A percentile compares a stretch with the other conserved stretches of the same genome.
phyloP scores from a whole-genome alignment of 2,329 filamentous ascomycete genomes.

The Hymenoscyphus albidus region DNA sequence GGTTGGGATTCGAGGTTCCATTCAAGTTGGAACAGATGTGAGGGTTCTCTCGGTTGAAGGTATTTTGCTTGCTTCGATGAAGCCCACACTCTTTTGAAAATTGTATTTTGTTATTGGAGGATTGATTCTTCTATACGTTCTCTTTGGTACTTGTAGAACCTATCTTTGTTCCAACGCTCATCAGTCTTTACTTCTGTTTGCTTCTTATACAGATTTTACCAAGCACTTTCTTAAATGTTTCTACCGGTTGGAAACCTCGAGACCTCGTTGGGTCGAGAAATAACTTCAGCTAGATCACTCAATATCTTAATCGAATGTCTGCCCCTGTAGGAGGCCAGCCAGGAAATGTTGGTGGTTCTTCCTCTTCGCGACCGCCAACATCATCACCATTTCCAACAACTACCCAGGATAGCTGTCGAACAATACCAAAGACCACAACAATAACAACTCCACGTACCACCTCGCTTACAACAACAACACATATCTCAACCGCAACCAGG shows the following conservation, averaged over 20 bases:
- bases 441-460: background rate
- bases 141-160: background rate
- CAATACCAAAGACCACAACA: background rate
- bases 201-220: background rate
- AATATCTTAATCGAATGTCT: background rate
- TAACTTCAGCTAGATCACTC: too few species aligned
- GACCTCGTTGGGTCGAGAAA: too few species aligned
- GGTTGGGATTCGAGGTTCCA: background rate
- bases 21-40: background rate
- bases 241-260: background rate
- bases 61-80: background rate
- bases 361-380: background rate
- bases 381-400: background rate
- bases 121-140: conserved; percentile 2
- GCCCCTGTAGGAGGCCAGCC: background rate
- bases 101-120: background rate
- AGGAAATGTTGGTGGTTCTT: too few species aligned
- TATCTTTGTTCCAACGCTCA: background rate
- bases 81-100: background rate
- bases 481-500: background rate
- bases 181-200: background rate
- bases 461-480: background rate
- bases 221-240: background rate
- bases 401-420: background rate
- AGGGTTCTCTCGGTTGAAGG: background rate